Conservation (phyloP, 305 asterid species). For the Solanum hybrid region DNA sequence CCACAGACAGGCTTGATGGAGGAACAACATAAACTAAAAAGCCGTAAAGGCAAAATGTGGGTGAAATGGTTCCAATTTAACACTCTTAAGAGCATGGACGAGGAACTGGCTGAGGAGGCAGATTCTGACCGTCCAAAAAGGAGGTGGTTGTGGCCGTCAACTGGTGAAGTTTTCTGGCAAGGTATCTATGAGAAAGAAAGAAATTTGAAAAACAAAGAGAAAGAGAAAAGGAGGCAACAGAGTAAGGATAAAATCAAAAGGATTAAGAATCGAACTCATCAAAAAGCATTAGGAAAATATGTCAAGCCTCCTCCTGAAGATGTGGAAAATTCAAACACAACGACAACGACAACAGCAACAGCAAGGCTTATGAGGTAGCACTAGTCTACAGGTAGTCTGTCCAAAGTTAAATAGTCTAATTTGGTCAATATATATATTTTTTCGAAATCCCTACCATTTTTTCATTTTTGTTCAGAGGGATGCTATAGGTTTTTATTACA, state of each 20-base stretch:
- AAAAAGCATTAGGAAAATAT: slow-evolving; percentile 68
- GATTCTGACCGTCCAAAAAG: slow-evolving; percentile 51
- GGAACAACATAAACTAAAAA: slow-evolving; percentile 58
- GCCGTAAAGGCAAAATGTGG: slow-evolving; percentile 81
- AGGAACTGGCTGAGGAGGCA: slow-evolving; percentile 77
- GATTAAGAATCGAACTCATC: slow-evolving; percentile 58
- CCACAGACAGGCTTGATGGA: slow-evolving; percentile 73
- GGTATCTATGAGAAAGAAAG: slow-evolving; percentile 69
- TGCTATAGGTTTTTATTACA: slow-evolving; percentile 18
- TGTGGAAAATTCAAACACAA: slow-evolving; percentile 26
- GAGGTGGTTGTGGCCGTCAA: slow-evolving; percentile 82
- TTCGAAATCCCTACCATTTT: slow-evolving; percentile 20
- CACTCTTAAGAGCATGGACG: slow-evolving; percentile 86
- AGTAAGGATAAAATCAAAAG: slow-evolving; percentile 75
- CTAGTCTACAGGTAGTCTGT: slow-evolving; percentile 4
- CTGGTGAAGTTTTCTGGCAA: slow-evolving; percentile 89
- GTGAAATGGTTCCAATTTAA: slow-evolving; percentile 68
- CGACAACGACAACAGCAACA: slow-evolving; percentile 14
- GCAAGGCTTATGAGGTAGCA: slow-evolving; percentile 32
- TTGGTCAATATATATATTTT: slow-evolving; percentile 8
- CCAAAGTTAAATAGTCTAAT: slow-evolving; percentile 16
- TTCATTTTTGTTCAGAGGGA: slow-evolving; percentile 30
- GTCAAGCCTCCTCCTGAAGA: slow-evolving; percentile 68
- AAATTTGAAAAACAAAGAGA: slow-evolving; percentile 42
- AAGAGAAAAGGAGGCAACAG: slow-evolving; percentile 55